Evolutionary conservation across 768 basidiomycete genomes (phyloP), one percentile per base, ranked within the genome.

Genomic region (Termitomyces sp.): DNA sequence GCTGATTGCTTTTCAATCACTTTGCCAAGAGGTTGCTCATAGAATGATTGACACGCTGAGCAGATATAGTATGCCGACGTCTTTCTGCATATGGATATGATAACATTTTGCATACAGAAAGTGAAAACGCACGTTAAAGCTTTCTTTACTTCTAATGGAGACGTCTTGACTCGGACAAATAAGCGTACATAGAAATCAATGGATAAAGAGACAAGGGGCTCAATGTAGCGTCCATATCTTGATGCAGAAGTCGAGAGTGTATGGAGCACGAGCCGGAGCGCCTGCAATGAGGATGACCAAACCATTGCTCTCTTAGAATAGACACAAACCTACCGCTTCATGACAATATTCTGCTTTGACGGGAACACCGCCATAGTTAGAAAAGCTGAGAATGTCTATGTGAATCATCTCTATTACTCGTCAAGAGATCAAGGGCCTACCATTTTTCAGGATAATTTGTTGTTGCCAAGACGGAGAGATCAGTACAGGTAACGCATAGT

Each of bases 151-250:
- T 94, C 85, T 26, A 86, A 69, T 0, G 93, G 87, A 3, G 84
- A 76, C 0, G 86, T 78, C 51, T 81, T 75, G 5, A 99, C 74
- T 10, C 88, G 83, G 15, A 98, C 82, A 64, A 98, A 99, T 19
- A 98, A 65, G 3, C 97, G 87, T 24, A 97, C 86, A 68, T 99
- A 99, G 68, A 98, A 99, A 64, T 99, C 97, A 65, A 99, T 96
- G 15, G 93, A 96, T 32, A 99, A 75, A 0, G 89, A 94, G 3
- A 97, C 70, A 7, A 97, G 72, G 10, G 97, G 97, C 60, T 88
- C 81, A 58, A 99, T 92, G 65, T 87, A 90, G 40, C 93, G 85
- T 4, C 97, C 96, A 65, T 98, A 98, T 64, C 94, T 81, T 22
- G 88, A 82, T 1, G 97, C 97, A 2, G 93, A 86, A 1, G 87